Conservation (phyloP, 2,329 filamentous ascomycete genomes). For the Pseudopithomyces chartarum region DNA sequence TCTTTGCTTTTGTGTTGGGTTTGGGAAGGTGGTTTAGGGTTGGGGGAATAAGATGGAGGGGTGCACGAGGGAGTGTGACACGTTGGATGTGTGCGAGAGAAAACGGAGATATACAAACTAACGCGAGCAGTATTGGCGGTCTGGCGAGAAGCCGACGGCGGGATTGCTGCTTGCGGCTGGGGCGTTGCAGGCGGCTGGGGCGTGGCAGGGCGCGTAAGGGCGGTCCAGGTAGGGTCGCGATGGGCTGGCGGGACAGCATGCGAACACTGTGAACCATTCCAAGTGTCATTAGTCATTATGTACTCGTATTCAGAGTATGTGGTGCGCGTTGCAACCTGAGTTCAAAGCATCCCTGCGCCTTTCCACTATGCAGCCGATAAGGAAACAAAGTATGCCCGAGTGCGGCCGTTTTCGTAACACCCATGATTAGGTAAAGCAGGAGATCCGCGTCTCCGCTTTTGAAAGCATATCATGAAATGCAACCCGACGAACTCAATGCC, state of each 20-base stretch:
- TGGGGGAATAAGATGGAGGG: too few relatives aligned
- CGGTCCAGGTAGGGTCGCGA: neutral
- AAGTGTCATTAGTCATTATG: neutral
- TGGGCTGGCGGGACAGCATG: too few relatives aligned
- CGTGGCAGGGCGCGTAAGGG: slow-evolving; percentile 13
- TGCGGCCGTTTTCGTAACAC: too few relatives aligned
- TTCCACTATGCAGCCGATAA: neutral
- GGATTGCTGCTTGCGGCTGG: slow-evolving; percentile 14
- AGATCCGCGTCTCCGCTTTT: too few relatives aligned
- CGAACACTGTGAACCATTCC: too few relatives aligned
- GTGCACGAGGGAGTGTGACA: too few relatives aligned
- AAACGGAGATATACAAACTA: neutral
- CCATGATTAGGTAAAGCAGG: too few relatives aligned
- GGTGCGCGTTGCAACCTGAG: neutral
- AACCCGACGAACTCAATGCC: too few relatives aligned
- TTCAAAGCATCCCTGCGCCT: neutral
- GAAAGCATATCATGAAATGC: too few relatives aligned
- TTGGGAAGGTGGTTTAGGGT: too few relatives aligned
- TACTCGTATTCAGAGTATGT: neutral
- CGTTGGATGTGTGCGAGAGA: too few relatives aligned
- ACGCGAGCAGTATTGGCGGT: slow-evolving; percentile 11
- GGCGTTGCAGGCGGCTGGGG: slow-evolving; percentile 19
- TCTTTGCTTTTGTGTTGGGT: too few relatives aligned
- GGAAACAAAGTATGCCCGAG: neutral
- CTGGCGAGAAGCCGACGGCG: slow-evolving; percentile 17